Evolutionary conservation across 2,329 filamentous ascomycete genomes (phyloP), one percentile per base, ranked within the genome.

Genomic region (Trichoderma lentiforme): DNA sequence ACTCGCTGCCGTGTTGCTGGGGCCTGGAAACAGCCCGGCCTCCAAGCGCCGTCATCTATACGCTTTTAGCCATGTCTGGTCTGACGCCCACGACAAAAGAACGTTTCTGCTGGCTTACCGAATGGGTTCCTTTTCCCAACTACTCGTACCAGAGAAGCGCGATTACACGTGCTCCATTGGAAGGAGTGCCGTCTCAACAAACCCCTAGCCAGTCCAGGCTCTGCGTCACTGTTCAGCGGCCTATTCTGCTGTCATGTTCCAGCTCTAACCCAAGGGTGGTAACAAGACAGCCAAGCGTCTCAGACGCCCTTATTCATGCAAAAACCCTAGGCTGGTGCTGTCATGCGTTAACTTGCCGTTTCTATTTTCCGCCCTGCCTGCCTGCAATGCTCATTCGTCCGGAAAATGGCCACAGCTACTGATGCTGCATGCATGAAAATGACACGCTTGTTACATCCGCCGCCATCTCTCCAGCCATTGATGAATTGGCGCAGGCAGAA

Each of bases 11-110:
- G 18, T 60, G 28, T 32, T 62, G 32, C 56, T 72, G 36, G 67
- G 56, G 58, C 67, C 67, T 56, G 32, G 34, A 71, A 60, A 65
- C 62, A 66, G 5, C 70, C 69, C 70, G 53, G 61, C 21, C 47
- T 60, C 47, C 62, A 66, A 53, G 39, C 70, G 47, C 67, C 58
- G 47, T 60, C 58, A 51, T 36, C 21, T 26, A 53, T 14, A 53
- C 47, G 21, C 36, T 60, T 60, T 68, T 60, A 71, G 51, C 70
- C 36, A 64, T 18, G 51, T 36, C 62, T 61, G 32, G 62, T 66
- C 69, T 65, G 53, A 39, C 65, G 56, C 32, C 53, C 70, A 57
- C 32, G 21, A 26, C 34, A 34, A 36, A 34, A 21, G 34, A 32
- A 32, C 56, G 64, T 67, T 43, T 71, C 53, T 53, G 56, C 32